These are phyloP conservation scores for Cercospora zeae-maydis DNA, from an alignment of 2,329 filamentous ascomycete genomes.

Conservation along the genomic window DNA sequence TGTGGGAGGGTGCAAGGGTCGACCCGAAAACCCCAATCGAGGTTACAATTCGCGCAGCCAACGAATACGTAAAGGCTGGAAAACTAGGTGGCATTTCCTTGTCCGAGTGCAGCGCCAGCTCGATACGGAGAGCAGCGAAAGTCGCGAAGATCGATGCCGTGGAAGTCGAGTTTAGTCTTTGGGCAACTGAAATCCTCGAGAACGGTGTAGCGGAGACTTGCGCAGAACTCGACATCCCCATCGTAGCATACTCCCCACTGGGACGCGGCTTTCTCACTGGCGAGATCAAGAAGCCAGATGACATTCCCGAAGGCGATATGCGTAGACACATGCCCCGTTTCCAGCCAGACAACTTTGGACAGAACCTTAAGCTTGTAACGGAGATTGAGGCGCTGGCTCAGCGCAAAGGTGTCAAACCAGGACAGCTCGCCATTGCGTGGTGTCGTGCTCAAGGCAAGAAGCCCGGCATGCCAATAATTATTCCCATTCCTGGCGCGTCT, in stretches of 20 bases:
- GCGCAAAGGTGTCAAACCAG: slow-evolving; percentile 51
- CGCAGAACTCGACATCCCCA: slow-evolving; percentile 61
- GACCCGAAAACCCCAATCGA: slow-evolving; percentile 46
- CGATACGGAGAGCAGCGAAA: slow-evolving; percentile 48
- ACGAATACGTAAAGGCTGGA: slow-evolving; percentile 38
- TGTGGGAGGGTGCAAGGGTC: slow-evolving; percentile 48
- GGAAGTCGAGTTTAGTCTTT: slow-evolving; percentile 60
- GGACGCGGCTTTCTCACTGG: slow-evolving; percentile 60
- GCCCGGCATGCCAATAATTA: slow-evolving; percentile 44
- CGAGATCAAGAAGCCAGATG: slow-evolving; percentile 49
- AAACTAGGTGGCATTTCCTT: slow-evolving; percentile 48
- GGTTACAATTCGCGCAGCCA: slow-evolving; percentile 43
- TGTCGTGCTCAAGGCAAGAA: slow-evolving; percentile 42
- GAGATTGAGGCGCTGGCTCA: slow-evolving; percentile 57
- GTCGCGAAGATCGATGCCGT: slow-evolving; percentile 57
- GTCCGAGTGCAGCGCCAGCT: slow-evolving; percentile 45
- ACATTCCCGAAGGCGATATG: slow-evolving; percentile 54
- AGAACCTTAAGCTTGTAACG: slow-evolving; percentile 61
- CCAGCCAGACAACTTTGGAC: slow-evolving; percentile 58
- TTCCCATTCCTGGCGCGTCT: slow-evolving; percentile 45
- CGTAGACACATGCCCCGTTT: slow-evolving; percentile 55
- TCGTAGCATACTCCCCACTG: slow-evolving; percentile 70
- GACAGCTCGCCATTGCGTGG: slow-evolving; percentile 52
- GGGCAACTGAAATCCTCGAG: slow-evolving; percentile 53
- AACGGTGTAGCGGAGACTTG: slow-evolving; percentile 58